Evolutionary conservation across 2,329 filamentous ascomycete species (phyloP), one percentile per base, ranked within the genome.

Genomic region (Didymella segeticola): DNA sequence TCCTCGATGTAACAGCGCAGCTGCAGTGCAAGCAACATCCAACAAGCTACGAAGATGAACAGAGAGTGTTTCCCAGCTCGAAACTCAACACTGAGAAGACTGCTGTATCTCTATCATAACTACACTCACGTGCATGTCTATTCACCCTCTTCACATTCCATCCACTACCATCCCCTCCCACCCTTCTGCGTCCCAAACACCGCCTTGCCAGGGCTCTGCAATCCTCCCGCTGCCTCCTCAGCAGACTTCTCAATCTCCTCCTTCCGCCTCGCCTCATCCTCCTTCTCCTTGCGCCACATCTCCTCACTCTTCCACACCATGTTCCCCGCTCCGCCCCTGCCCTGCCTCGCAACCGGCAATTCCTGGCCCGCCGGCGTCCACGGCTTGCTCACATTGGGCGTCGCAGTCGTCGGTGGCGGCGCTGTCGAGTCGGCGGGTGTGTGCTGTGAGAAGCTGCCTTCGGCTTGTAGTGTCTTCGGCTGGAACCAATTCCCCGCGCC

Each of bases 401-500:
- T 70, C 9, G 61, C 50, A 15, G 57, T 55, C 14, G 66, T 67
- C 4, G 70, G 71, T 2, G 59, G 71, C 2, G 59, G 46, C 10
- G 68, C 63, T 11, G 70, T 74, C 5, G 70, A 50, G 20, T 75
- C 71, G 39, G 38, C 29, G 22, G 66, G 49, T 1, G 45, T 48
- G 12, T 66, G 56, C 34, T 42, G 42, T 7, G 61, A 61, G 59
- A 79, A 80, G 5, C 67, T 69, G 43, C 78, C 78, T 7, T 68
- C 73, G 47, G 73, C 57, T 10, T 63, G 62, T 20, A 80, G 68
- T 25, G 75, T 66, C 26, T 70, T 64, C 23, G 78, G 78, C 33
- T 74, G 72, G 61, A 78, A 80, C 69, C 71, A 79, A 64, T 81
- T 80, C 3, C 78, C 79, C 4, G 75, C 74, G 31, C 79, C 79